Evolutionary conservation across 73 alveolate genomes (phyloP), one percentile per base, ranked within the genome.

Genomic region (Symbiodinium pilosum): DNA sequence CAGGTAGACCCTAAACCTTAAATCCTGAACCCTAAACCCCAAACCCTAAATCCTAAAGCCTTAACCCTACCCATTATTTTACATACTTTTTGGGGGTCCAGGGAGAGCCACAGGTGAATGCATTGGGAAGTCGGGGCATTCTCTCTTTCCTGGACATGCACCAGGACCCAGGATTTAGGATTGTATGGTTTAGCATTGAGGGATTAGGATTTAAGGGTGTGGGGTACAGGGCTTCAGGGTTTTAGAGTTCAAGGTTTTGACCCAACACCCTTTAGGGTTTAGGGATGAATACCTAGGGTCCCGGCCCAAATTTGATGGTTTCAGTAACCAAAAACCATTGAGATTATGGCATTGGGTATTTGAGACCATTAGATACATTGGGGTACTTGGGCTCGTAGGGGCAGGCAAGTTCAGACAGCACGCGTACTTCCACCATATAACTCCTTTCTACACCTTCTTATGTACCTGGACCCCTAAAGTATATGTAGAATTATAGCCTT

Each of bases 111-210:
- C 52, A 77, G 87, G 87, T 77, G 43, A 34, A 38, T n/a, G 87
- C 54, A 39, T 28, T 77, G 54, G 87, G 87, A 34, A 77, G 47
- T 5, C 87, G 87, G n/a, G 87, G 87, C 52, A 77, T 77, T 34
- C 87, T 77, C 54, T 77, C 87, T 30, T 77, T 77, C 87, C 87
- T 77, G 87, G 87, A 77, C 87, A 77, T 77, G 87, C 87, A 77
- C 47, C 87, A 77, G 47, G 81, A 64, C 81, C 81, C 38, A 5
- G 73, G 34, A 54, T 54, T 54, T 54, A 54, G 73, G 71, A 7
- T 54, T 54, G 12, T 5, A 52, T 1, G 71, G 71, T 54, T 4
- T 4, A 54, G 71, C n/a, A 0, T 54, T 54, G 8, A 4, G 71
- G 71, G 71, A 21, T 51, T 52, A 20, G 12, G 69, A 28, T 1